These are phyloP conservation scores for Exsudoporus frostii DNA, from an alignment of 768 basidiomycete species.

Conservation along the genomic window DNA sequence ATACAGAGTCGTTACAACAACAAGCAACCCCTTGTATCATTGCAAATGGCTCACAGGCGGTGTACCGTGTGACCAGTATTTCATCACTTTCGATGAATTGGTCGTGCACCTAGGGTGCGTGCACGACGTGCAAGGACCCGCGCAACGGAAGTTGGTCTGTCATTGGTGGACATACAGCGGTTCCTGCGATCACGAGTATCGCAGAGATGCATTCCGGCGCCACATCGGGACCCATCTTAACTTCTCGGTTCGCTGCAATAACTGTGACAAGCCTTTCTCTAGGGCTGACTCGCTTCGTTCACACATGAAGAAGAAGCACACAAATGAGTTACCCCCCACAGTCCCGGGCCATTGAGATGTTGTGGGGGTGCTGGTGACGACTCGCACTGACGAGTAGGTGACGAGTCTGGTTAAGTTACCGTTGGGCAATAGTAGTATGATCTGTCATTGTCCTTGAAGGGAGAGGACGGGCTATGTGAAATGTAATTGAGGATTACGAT, in stretches of 20 bases:
- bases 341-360: too few relatives aligned
- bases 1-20: not conserved
- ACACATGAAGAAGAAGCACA: conserved; percentile 1
- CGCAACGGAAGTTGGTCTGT: not conserved
- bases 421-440: too few relatives aligned
- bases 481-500: too few relatives aligned
- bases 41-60: not conserved
- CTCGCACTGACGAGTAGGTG: too few relatives aligned
- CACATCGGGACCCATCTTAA: not conserved
- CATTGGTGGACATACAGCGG: not conserved
- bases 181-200: not conserved
- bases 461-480: too few relatives aligned
- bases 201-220: not conserved
- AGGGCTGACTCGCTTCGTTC: not conserved
- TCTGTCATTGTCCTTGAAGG: too few relatives aligned
- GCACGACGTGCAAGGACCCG: not conserved
- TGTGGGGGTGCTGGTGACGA: too few relatives aligned
- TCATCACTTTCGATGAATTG: not conserved
- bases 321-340: not conserved
- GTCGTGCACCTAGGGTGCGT: not conserved
- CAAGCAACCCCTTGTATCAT: not conserved
- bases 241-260: not conserved
- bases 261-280: not conserved
- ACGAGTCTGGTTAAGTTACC: too few relatives aligned
- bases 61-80: not conserved